Evolutionary conservation across 441 rosid genomes (phyloP), one percentile per base, ranked within the genome.

Genomic region (Croton setiger): DNA sequence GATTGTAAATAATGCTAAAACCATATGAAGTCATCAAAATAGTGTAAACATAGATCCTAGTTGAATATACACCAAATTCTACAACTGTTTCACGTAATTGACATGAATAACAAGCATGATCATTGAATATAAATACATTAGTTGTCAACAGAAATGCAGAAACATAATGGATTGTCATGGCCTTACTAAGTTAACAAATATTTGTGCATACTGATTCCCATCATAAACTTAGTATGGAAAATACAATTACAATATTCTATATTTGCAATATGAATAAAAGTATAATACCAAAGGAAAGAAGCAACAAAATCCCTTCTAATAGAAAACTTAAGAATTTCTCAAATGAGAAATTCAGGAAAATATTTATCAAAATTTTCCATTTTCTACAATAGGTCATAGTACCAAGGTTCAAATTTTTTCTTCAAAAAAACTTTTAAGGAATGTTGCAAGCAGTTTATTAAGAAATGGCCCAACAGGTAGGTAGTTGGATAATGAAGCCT

Each of bases 401-500:
- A n/a, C n/a, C n/a, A n/a, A n/a, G n/a, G n/a, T n/a, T n/a, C n/a
- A n/a, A n/a, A n/a, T n/a, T n/a, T n/a, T n/a, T n/a, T n/a, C n/a
- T n/a, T n/a, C n/a, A n/a, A n/a, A n/a, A n/a, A n/a, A n/a, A n/a
- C n/a, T n/a, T n/a, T n/a, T n/a, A n/a, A n/a, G 36, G 20, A 69
- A 7, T 37, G 49, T 37, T 37, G n/a, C n/a, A n/a, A 14, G 5
- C 47, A 48, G 27, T 61, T 47, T 5, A 41, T 44, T 9, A 66
- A 27, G 47, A 3, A 45, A 72, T 52, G 60, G 31, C 20, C n/a
- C n/a, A n/a, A n/a, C n/a, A n/a, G n/a, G n/a, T 14, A 56, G n/a
- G 15, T 14, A 51, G 13, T 37, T 14, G 23, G 74, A 15, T 27
- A 69, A 62, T 63, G 31, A 62, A 64, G 60, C 76, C 10, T 76